A percentile compares a stretch with the other conserved stretches of the same genome.
These are phyloP conservation scores for Nitzschia sp. DNA, from an alignment of 108 stramenopile genomes.

Conservation along the genomic window DNA sequence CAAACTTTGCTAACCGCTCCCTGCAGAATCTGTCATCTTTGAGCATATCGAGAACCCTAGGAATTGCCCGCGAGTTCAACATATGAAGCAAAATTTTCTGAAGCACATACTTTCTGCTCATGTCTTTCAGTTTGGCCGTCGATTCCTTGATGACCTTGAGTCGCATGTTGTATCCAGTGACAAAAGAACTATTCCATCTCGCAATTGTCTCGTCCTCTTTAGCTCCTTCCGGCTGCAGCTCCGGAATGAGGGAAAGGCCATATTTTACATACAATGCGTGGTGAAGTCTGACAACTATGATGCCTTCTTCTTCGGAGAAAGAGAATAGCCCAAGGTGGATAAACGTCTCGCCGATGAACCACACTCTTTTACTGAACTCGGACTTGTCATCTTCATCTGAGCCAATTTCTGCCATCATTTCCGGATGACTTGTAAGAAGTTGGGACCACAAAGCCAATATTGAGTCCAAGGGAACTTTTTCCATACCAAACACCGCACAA, in stretches of 20 bases:
- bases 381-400: neutral
- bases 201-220: conserved; percentile 17
- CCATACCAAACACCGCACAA: conserved; percentile 30
- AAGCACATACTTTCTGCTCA: conserved; percentile 40
- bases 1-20: conserved; percentile 46
- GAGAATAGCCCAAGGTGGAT: conserved; percentile 37
- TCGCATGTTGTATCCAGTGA: conserved; percentile 27
- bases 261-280: conserved; percentile 34
- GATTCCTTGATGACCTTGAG: conserved; percentile 11
- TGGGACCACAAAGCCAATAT: conserved; percentile 39
- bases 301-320: conserved; percentile 26
- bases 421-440: conserved; percentile 20
- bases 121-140: conserved; percentile 1
- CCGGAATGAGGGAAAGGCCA: conserved; percentile 18
- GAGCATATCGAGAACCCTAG: conserved; percentile 40
- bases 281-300: conserved; percentile 24
- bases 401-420: conserved; percentile 24
- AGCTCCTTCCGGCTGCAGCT: conserved; percentile 16
- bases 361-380: conserved; percentile 24
- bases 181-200: conserved; percentile 53
- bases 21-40: conserved; percentile 47
- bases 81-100: conserved; percentile 46
- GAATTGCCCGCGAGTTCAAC: conserved; percentile 45
- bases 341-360: conserved; percentile 42
- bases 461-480: conserved; percentile 30